Base-by-base conservation (phyloP, 1,284 basidiomycete genomes). In the Vanrija sp. region DNA sequence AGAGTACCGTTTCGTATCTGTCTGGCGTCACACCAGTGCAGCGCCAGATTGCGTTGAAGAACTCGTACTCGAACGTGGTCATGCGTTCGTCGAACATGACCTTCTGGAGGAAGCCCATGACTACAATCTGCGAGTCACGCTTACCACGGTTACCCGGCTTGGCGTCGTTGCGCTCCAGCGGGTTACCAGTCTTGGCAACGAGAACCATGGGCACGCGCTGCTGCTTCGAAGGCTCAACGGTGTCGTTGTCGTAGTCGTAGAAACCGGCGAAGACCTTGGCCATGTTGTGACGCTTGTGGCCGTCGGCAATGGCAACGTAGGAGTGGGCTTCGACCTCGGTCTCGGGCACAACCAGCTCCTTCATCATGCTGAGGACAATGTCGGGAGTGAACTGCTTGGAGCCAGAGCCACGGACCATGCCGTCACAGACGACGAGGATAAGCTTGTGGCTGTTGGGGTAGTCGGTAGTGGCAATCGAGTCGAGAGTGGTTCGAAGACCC, bases 21-120 rank as follows among this genome's bases (percentile, higher is more conserved):
- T 98, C 96, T 7, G 95, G 94, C 65, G 91, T 92, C 60, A 98
- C 86, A 48, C 95, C 96, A 58, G 94, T 95, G 45, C 88, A 87
- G 56, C 92, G 82, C 88, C 95, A 97, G 29, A 96, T 82, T 57
- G 92, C 88, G 76, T 97, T 96, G 86, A 99, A 98, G 72, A 98
- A 93, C 78, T 98, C 96, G 75, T 96, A 98, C 78, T 98, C 95
- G 73, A 99, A 90, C 43, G 95, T 96, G 58, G 91, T 94, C 95
- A 99, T 99, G 52, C 93, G 86, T 79, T 98, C 95, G 78, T 98
- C 95, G 74, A 98, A 98, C 85, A 98, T 97, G 65, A 98, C 95
- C 76, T 95, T 95, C 75, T 97, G 92, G 75, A 98, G 83, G 81
- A 98, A 98, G 49, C 85, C 85, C 95, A 99, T 98, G 61, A 99